Conservation (phyloP, 495 filamentous ascomycete genomes). For the Aspergillus campestris region DNA sequence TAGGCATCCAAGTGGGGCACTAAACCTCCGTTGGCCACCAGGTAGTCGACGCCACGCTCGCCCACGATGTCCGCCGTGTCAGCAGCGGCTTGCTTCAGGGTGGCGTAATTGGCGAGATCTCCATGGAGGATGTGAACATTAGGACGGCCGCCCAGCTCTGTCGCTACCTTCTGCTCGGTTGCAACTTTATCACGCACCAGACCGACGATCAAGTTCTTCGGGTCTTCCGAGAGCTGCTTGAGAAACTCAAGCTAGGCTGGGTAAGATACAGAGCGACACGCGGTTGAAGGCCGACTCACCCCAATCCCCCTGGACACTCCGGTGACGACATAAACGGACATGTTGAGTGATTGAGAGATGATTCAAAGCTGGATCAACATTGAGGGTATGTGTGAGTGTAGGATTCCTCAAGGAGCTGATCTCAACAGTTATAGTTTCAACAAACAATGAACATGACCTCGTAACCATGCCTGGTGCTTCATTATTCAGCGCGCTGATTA, state of each 20-base stretch:
- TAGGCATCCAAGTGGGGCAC: constrained; percentile 16
- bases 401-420: no score
- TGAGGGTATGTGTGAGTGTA: no score
- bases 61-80: constrained; percentile 20
- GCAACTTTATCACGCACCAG: constrained; percentile 32
- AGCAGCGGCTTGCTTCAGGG: constrained; percentile 19
- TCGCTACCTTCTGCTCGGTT: constrained; percentile 12
- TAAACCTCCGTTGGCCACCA: constrained; percentile 25
- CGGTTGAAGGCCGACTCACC: constrained; percentile 12
- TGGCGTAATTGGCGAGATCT: constrained; percentile 30
- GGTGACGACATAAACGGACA: constrained; percentile 29
- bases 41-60: constrained; percentile 24
- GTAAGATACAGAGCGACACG: neutral
- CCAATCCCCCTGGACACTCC: constrained; percentile 34
- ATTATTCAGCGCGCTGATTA: no score
- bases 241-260: constrained; percentile 29
- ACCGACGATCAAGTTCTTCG: constrained; percentile 29
- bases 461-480: no score
- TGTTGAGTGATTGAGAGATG: constrained; percentile 5
- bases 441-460: no score
- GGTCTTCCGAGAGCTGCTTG: constrained; percentile 24
- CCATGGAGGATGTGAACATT: constrained; percentile 40
- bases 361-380: no score
- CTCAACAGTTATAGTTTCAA: no score
- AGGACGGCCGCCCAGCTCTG: constrained; percentile 20